Evolutionary conservation across 2,329 filamentous ascomycete species (phyloP).

Genomic region (Paraconiothyrium sp.): DNA sequence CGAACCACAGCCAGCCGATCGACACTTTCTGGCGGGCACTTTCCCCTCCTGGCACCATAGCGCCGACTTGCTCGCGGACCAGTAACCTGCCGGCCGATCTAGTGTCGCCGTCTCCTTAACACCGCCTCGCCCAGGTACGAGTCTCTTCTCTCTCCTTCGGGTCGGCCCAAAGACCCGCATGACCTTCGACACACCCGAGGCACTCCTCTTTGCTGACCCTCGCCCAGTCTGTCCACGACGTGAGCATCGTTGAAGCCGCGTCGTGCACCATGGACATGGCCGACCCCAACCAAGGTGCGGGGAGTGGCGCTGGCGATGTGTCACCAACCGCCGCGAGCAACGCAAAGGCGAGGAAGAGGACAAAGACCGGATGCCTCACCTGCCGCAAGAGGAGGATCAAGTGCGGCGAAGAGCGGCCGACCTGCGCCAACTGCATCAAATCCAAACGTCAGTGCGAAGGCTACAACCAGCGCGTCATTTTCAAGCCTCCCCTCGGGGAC

Average conservation of each 20-base stretch:
- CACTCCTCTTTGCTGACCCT: constrained; percentile 18
- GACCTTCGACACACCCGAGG: constrained; percentile 11
- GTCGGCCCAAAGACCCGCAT: constrained; percentile 18
- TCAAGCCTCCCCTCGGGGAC: constrained; percentile 76
- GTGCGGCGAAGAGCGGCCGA: constrained; percentile 89
- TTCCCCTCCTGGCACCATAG: constrained; percentile 38
- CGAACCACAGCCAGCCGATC: constrained; percentile 36
- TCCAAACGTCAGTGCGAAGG: constrained; percentile 86
- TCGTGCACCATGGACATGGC: constrained; percentile 29
- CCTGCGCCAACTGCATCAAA: constrained; percentile 85
- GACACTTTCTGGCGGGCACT: constrained; percentile 38
- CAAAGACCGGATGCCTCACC: constrained; percentile 92
- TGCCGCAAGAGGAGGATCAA: constrained; percentile 96
- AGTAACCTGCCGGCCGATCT: constrained; percentile 32
- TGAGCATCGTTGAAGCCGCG: not conserved
- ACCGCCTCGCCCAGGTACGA: constrained; percentile 20
- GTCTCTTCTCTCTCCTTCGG: constrained; percentile 20
- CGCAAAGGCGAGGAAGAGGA: constrained; percentile 62
- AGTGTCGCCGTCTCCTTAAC: constrained; percentile 26
- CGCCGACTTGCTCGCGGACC: constrained; percentile 30
- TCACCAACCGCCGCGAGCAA: constrained; percentile 41
- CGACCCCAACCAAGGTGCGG: constrained; percentile 30
- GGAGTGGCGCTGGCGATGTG: constrained; percentile 36
- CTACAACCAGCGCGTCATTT: constrained; percentile 82
- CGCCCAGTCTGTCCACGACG: constrained; percentile 3